A percentile compares a stretch with the other conserved stretches of the same genome.
Evolutionary conservation across 116 monocot species (phyloP).

Genomic region (Cymodocea nodosa): DNA sequence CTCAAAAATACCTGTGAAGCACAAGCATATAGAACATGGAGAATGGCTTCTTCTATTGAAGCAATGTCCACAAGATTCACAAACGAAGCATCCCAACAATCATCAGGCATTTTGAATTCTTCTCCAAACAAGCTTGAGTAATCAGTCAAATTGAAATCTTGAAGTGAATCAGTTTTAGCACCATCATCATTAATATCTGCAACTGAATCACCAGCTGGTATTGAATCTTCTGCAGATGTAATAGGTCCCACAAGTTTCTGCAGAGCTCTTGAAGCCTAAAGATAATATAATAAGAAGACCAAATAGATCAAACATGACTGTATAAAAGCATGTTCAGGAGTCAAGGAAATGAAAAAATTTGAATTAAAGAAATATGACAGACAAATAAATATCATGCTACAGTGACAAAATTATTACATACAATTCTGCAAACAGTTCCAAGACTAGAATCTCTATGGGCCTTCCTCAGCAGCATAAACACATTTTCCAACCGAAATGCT

Average conservation of each 20-base stretch:
- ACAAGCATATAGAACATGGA: conserved; percentile 92
- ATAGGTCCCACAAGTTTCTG: conserved; percentile 43
- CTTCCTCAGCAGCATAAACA: conserved; percentile 62
- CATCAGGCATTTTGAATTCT: conserved; percentile 50
- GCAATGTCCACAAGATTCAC: conserved; percentile 63
- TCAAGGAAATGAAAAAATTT: not conserved
- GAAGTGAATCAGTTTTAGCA: conserved; percentile 17
- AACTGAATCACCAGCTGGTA: conserved; percentile 12
- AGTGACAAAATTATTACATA: conserved; percentile 26
- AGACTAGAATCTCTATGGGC: conserved; percentile 66
- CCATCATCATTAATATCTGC: conserved; percentile 33
- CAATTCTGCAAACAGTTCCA: conserved; percentile 60
- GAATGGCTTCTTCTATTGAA: conserved; percentile 80
- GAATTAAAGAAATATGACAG: not conserved
- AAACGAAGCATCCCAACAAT: conserved; percentile 25
- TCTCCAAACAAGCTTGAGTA: conserved; percentile 91
- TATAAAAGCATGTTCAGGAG: not conserved
- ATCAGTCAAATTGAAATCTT: conserved; percentile 37
- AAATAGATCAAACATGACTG: not conserved
- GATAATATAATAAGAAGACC: not conserved
- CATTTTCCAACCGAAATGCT: conserved; percentile 74
- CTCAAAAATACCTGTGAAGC: conserved; percentile 53
- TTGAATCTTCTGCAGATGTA: conserved; percentile 11
- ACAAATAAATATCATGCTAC: not conserved
- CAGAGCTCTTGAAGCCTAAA: conserved; percentile 59